Base-by-base conservation (phyloP, 495 filamentous ascomycete species). In the Tuber magnatum region DNA sequence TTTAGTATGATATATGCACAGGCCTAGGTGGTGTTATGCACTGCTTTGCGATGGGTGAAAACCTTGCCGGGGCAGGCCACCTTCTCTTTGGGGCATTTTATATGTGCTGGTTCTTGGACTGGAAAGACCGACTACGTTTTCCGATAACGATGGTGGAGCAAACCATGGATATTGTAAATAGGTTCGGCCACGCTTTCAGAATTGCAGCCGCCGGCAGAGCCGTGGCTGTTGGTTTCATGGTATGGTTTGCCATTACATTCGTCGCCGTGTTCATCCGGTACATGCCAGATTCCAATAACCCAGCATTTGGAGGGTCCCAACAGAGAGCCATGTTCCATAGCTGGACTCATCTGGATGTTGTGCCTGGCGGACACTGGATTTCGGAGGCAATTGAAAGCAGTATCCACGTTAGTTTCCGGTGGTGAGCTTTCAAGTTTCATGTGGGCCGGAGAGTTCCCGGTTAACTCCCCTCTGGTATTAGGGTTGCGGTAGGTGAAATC, bases 311-410 rank as follows among this genome's bases (percentile, higher is more conserved):
- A 48, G 20, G 83, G 80, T 12, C 80, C 84, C 12, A 86, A 85
- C 32, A 89, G 85, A 22, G 91, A 91, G 0, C 88, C 88, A n/a
- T 97, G 94, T 82, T 90, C 89, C 75, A 86, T 79, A 4, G 92
- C 85, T 24, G 93, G 91, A 77, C 92, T 97, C 46, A 92, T 92
- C 75, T 94, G 94, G 0, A 96, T 84, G 88, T 93, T 72, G 96
- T 93, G 0, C 97, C 97, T 80, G 92, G 93, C 39, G 89, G 87
- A 80, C 97, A 96, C 84, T 98, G 94, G 94, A 89, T 97, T 77
- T 91, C 90, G 39, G 94, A 97, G 82, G 93, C 91, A 88, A 82
- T 97, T 74, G 97, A 97, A 85, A 97, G 97, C 83, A 92, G 91
- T 24, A 91, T 97, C 48, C 94, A 98, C 83, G 91, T 90, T 43